These are phyloP conservation scores for Immersiporthe knoxdaviesiana DNA, from an alignment of 2,329 filamentous ascomycete species.

Conservation along the genomic window DNA sequence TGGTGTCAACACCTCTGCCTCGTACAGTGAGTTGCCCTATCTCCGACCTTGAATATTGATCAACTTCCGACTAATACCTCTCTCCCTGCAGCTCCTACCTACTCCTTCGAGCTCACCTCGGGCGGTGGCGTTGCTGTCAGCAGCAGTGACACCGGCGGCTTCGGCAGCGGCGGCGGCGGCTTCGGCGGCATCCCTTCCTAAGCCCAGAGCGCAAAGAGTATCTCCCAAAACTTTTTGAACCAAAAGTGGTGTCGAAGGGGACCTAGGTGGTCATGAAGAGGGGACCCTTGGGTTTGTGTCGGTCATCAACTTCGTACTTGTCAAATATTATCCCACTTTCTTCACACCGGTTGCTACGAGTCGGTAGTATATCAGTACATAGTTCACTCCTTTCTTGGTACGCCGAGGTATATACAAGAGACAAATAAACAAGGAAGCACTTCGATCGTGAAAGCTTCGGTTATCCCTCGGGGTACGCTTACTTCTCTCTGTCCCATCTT, in stretches of 20 bases:
- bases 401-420: background rate
- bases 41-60: too few species aligned
- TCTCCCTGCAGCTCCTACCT: constrained; percentile 13
- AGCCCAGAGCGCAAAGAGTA: background rate
- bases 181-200: background rate
- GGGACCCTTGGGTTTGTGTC: background rate
- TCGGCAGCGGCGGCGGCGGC: background rate
- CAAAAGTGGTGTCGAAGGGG: background rate
- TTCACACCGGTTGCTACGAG: background rate
- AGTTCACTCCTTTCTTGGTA: background rate
- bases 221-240: background rate
- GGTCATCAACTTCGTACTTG: background rate
- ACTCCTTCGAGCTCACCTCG: constrained; percentile 20
- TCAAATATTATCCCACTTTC: background rate
- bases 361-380: constrained; percentile 3
- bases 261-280: background rate
- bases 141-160: background rate
- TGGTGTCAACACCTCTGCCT: constrained; percentile 47
- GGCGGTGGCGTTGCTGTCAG: constrained; percentile 16
- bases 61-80: too few species aligned
- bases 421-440: background rate
- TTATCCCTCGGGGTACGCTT: background rate
- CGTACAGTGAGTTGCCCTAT: constrained; percentile 28
- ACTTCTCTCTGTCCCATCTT: too few species aligned
- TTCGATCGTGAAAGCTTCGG: background rate